phyloP scores from a whole-genome alignment of 2,329 filamentous ascomycete species.

The Aureobasidium musti region DNA sequence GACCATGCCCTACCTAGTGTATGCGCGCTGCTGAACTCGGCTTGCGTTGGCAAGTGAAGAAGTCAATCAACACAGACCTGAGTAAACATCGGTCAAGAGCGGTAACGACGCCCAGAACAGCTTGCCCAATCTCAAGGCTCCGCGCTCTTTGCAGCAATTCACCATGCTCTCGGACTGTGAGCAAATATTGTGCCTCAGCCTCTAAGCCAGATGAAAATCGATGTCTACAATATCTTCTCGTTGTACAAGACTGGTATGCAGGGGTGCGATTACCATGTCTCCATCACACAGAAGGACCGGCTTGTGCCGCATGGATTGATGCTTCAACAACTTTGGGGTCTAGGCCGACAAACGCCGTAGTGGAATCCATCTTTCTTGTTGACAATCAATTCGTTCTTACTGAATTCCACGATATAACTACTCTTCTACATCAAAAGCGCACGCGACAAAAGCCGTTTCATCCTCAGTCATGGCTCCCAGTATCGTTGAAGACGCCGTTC shows the following conservation, averaged over 20 bases:
- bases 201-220: background rate
- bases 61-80: slow-evolving; percentile 12
- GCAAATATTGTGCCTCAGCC: background rate
- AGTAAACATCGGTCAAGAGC: slow-evolving; percentile 28
- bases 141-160: background rate
- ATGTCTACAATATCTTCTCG: too few species aligned
- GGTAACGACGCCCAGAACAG: slow-evolving; percentile 10
- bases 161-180: too few species aligned
- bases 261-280: slow-evolving; percentile 3
- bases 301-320: background rate
- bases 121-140: background rate
- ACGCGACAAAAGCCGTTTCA: too few species aligned
- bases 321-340: background rate
- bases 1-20: background rate
- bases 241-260: background rate
- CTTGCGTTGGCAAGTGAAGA: background rate
- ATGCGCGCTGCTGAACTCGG: slow-evolving; percentile 4
- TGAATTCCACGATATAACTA: background rate
- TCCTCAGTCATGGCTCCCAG: slow-evolving; percentile 33
- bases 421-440: too few species aligned
- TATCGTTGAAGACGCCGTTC: slow-evolving; percentile 42
- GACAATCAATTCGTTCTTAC: background rate
- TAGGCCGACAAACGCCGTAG: slow-evolving; percentile 4
- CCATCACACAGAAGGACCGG: background rate
- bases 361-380: background rate